phyloP scores from a whole-genome alignment of 2,329 filamentous ascomycete species.

The Ilyonectria sp. region DNA sequence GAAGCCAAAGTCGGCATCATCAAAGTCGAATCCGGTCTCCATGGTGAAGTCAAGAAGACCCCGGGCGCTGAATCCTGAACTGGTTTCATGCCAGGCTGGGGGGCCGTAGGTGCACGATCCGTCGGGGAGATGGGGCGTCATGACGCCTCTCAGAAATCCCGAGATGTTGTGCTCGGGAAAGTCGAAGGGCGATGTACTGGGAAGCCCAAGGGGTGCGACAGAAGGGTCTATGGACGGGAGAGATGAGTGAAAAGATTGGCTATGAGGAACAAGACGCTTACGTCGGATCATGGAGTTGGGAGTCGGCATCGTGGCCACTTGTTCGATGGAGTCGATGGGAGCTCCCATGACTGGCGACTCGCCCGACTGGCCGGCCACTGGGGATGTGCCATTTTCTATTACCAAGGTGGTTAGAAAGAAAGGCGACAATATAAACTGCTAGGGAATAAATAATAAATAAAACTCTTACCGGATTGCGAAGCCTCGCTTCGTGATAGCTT shows the following conservation, averaged over 20 bases:
- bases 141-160: conserved; percentile 27
- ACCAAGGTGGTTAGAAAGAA: neutral
- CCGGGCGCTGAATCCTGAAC: conserved; percentile 5
- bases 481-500: conserved; percentile 26
- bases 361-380: conserved; percentile 1
- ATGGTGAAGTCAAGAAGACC: conserved; percentile 28
- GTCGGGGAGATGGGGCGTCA: conserved; percentile 13
- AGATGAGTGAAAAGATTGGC: neutral
- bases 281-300: conserved; percentile 26
- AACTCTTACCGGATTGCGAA: conserved; percentile 21
- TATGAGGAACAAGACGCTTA: neutral
- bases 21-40: conserved; percentile 19
- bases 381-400: conserved; percentile 16
- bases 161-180: conserved; percentile 30
- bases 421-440: neutral
- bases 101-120: neutral
- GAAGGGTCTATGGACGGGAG: conserved; percentile 4
- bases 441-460: neutral
- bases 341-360: conserved; percentile 8
- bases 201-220: conserved; percentile 10
- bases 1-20: conserved; percentile 30
- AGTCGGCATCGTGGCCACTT: conserved; percentile 20
- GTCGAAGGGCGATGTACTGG: conserved; percentile 22
- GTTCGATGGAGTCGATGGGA: conserved; percentile 21
- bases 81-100: conserved; percentile 10